Percentiles rank a stretch among this genome's conserved stretches.
phyloP scores from a whole-genome alignment of 257 asterid species.

The Solanum stenotomum region DNA sequence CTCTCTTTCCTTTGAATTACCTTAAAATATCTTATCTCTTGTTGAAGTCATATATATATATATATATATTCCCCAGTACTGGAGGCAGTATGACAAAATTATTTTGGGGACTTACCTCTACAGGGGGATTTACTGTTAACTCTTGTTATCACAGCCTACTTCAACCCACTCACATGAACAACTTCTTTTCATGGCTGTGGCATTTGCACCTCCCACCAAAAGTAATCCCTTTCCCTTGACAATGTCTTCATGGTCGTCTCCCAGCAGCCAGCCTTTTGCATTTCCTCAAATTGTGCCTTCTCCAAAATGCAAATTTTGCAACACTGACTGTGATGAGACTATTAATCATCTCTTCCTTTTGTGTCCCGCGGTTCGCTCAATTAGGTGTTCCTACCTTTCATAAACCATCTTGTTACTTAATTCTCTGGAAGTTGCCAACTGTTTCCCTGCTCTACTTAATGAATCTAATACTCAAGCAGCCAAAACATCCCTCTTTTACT shows the following conservation, averaged over 20 bases:
- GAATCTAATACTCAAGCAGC: not conserved
- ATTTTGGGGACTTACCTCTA: not conserved
- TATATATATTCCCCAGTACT: not conserved
- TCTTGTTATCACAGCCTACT: not conserved
- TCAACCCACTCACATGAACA: not conserved
- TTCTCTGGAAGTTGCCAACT: not conserved
- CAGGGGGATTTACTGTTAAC: not conserved
- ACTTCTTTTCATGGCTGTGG: not conserved
- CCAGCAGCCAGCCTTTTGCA: not conserved
- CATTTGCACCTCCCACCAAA: not conserved
- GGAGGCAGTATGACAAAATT: not conserved
- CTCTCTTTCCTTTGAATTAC: not conserved
- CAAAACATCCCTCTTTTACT: not conserved
- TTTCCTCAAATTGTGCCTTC: not conserved
- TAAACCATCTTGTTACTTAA: not conserved
- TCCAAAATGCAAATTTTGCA: not conserved
- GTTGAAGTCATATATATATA: not conserved
- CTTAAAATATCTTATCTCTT: not conserved
- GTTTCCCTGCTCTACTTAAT: not conserved
- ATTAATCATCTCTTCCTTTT: not conserved
- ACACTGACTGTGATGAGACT: not conserved
- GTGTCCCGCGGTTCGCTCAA: not conserved
- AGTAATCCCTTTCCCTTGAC: not conserved
- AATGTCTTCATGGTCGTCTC: not conserved
- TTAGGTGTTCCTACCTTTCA: not conserved